phyloP scores from a whole-genome alignment of 345 rosid species.

The Lepidium africanum region DNA sequence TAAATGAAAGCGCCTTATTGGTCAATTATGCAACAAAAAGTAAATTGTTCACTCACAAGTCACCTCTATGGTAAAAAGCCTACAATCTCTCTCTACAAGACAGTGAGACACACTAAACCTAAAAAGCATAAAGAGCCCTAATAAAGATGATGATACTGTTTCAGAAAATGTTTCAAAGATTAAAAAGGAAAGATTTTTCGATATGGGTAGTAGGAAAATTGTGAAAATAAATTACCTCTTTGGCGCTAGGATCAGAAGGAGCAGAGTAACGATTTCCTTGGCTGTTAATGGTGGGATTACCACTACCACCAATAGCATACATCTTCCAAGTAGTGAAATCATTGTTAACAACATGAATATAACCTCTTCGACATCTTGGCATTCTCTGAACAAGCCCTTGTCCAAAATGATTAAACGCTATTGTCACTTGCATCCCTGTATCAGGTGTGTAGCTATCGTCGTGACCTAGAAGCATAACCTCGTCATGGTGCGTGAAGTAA shows the following conservation, averaged over 20 bases:
- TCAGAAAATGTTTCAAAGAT: too few relatives aligned
- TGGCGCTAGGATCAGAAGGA: conserved; percentile 53
- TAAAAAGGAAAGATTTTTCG: conserved; percentile 4
- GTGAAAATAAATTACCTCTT: conserved; percentile 39
- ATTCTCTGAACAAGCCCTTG: conserved; percentile 73
- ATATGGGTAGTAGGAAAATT: neutral
- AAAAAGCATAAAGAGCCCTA: neutral
- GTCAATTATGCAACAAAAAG: neutral
- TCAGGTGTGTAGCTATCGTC: conserved; percentile 34
- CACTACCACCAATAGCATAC: conserved; percentile 95
- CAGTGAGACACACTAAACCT: conserved; percentile 4
- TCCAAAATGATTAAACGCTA: conserved; percentile 80
- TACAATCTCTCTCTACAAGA: neutral
- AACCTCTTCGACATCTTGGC: conserved; percentile 86
- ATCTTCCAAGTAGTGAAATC: conserved; percentile 76
- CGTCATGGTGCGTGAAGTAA: conserved; percentile 60
- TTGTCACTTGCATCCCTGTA: conserved; percentile 78
- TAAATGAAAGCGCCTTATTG: neutral
- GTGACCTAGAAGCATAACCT: conserved; percentile 82
- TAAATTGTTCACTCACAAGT: neutral
- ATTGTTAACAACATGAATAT: conserved; percentile 81
- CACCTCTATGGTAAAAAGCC: neutral
- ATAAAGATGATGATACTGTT: neutral
- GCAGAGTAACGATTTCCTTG: conserved; percentile 92
- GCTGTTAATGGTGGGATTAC: conserved; percentile 74